Conservation (phyloP, 2,329 filamentous ascomycete genomes). For the Paracoccidioides brasiliensis region DNA sequence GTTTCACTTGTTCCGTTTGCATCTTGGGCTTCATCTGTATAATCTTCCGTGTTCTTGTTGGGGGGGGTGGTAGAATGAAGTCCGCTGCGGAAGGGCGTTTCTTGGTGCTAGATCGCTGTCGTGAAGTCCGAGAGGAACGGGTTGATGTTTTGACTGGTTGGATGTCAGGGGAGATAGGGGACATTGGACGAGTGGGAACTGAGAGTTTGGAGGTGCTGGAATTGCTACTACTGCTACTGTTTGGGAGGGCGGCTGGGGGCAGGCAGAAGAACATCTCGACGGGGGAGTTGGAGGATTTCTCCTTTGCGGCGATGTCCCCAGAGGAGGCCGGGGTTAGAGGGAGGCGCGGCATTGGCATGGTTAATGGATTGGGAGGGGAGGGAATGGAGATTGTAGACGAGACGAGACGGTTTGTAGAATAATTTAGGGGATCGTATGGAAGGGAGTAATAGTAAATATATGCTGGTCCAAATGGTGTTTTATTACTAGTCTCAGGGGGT, state of each 20-base stretch:
- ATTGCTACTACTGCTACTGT: not conserved
- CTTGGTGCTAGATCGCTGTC: conserved; percentile 17
- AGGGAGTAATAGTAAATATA: not conserved
- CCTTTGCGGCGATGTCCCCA: conserved; percentile 55
- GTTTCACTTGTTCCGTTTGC: conserved; percentile 20
- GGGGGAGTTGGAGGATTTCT: conserved; percentile 11
- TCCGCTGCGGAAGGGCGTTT: conserved; percentile 32
- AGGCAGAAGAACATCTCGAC: conserved; percentile 60
- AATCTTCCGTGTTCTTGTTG: conserved; percentile 84
- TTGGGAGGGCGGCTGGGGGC: conserved; percentile 57
- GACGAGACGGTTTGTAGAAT: not conserved
- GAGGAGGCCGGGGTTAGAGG: conserved; percentile 71
- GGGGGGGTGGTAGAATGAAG: conserved; percentile 80
- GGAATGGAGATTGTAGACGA: conserved; percentile 7
- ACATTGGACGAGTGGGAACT: conserved; percentile 31
- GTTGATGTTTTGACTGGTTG: conserved; percentile 11
- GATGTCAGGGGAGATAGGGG: conserved; percentile 33
- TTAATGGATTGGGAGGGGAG: not conserved
- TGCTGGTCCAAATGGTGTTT: not conserved
- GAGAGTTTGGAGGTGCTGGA: not conserved
- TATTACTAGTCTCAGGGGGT: no score
- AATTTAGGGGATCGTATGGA: not conserved
- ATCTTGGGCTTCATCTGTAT: conserved; percentile 84
- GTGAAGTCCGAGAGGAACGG: conserved; percentile 10
- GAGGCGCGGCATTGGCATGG: conserved; percentile 54